Evolutionary conservation across 129 eudicot genomes (phyloP).

Genomic region (Flaveria sonorensis): DNA sequence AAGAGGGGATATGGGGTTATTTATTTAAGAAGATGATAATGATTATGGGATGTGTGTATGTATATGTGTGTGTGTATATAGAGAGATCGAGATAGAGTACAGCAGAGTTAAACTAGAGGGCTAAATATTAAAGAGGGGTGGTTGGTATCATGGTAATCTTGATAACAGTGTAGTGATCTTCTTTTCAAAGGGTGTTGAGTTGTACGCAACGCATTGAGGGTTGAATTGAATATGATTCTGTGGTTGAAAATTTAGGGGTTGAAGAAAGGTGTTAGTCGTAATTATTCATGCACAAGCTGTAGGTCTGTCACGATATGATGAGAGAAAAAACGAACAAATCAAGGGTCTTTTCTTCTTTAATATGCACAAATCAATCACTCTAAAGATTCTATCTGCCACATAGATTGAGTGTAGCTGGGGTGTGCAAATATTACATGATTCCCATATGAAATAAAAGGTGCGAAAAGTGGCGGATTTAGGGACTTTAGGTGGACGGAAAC

Average conservation of each 20-base stretch:
- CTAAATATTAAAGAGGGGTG: constrained; percentile 30
- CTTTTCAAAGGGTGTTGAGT: constrained; percentile 12
- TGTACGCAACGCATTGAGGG: constrained; percentile 28
- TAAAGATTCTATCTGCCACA: constrained; percentile 37
- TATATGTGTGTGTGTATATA: too few relatives aligned
- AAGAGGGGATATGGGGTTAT: constrained; percentile 38
- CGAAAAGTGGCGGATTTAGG: background rate
- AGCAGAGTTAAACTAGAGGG: too few relatives aligned
- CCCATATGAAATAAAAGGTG: constrained; percentile 6
- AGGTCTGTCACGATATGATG: constrained; percentile 37
- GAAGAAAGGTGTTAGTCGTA: constrained; percentile 37
- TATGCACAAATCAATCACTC: constrained; percentile 38
- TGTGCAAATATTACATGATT: constrained; percentile 26
- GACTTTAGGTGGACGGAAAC: background rate
- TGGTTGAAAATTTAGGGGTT: constrained; percentile 24
- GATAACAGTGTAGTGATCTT: constrained; percentile 27
- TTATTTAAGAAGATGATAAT: constrained; percentile 36
- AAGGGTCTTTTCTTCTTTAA: constrained; percentile 38
- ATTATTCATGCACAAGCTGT: constrained; percentile 42
- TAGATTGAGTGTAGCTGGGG: constrained; percentile 29
- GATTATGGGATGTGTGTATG: background rate
- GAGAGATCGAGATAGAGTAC: too few relatives aligned
- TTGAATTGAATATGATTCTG: constrained; percentile 31
- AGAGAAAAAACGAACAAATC: constrained; percentile 38
- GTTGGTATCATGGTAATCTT: constrained; percentile 28